Evolutionary conservation across 2,329 filamentous ascomycete genomes (phyloP).

Genomic region (Botryotinia convoluta): DNA sequence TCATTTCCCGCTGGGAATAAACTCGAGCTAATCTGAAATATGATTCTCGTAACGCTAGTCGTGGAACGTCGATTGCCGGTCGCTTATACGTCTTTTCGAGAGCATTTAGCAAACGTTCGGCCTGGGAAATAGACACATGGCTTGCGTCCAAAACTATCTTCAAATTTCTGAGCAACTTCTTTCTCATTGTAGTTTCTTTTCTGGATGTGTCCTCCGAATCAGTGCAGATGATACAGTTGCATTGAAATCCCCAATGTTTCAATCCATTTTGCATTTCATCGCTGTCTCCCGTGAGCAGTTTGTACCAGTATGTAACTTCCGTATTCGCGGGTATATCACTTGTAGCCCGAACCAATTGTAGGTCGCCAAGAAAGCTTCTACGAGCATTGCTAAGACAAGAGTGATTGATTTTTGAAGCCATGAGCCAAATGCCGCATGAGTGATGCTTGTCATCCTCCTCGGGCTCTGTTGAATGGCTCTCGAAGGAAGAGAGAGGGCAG

Average conservation of each 20-base stretch:
- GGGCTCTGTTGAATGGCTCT: not conserved
- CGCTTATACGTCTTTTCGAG: slow-evolving; percentile 21
- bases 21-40: slow-evolving; percentile 19
- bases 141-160: slow-evolving; percentile 12
- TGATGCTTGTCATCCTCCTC: slow-evolving; percentile 7
- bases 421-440: slow-evolving; percentile 26
- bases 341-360: slow-evolving; percentile 24
- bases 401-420: slow-evolving; percentile 29
- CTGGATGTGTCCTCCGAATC: slow-evolving; percentile 14
- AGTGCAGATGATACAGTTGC: slow-evolving; percentile 22
- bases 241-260: slow-evolving; percentile 22
- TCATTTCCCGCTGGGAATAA: slow-evolving; percentile 8
- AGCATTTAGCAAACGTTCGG: slow-evolving; percentile 16
- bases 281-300: slow-evolving; percentile 12
- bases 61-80: slow-evolving; percentile 13
- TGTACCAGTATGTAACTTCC: slow-evolving; percentile 24
- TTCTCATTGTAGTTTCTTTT: slow-evolving; percentile 16
- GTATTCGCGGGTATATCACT: slow-evolving; percentile 24
- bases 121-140: slow-evolving; percentile 15
- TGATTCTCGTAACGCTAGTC: slow-evolving; percentile 20
- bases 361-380: slow-evolving; percentile 26
- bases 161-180: slow-evolving; percentile 16
- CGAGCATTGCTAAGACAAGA: slow-evolving; percentile 27
- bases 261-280: slow-evolving; percentile 19
- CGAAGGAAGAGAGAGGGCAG: slow-evolving; percentile 21